A percentile compares a stretch with the other conserved stretches of the same genome.
These are phyloP conservation scores for Strigomonas culicis DNA, from an alignment of 208 protist species.

Conservation along the genomic window DNA sequence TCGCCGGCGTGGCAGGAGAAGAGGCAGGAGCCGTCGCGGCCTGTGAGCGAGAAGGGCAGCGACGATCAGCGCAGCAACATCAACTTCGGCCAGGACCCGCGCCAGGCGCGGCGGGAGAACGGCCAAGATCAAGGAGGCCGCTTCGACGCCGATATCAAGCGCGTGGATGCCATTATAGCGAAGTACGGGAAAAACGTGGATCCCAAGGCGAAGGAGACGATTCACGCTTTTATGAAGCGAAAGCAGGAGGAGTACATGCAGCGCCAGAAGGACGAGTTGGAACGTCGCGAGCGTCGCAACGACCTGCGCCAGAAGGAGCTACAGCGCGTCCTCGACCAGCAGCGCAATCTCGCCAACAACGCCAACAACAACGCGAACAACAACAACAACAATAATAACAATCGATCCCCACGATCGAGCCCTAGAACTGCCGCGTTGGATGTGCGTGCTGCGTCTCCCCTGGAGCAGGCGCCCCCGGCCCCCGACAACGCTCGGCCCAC, in stretches of 20 bases:
- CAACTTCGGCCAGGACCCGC: slow-evolving; percentile 14
- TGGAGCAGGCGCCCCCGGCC: background rate
- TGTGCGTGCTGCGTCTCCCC: no score
- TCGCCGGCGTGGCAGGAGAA: background rate
- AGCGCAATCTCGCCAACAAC: slow-evolving; percentile 27
- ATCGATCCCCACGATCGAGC: slow-evolving; percentile 1
- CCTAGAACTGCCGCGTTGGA: background rate
- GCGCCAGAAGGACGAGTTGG: slow-evolving; percentile 52
- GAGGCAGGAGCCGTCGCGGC: background rate
- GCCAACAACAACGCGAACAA: slow-evolving; percentile 15
- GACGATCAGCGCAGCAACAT: slow-evolving; percentile 20
- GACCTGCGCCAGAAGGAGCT: slow-evolving; percentile 61
- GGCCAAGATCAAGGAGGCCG: slow-evolving; percentile 14
- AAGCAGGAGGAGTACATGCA: slow-evolving; percentile 85
- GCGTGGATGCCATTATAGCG: slow-evolving; percentile 80
- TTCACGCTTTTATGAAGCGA: slow-evolving; percentile 84
- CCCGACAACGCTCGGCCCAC: background rate
- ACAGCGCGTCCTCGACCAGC: slow-evolving; percentile 56
- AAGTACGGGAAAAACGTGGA: slow-evolving; percentile 70
- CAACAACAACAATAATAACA: slow-evolving; percentile 15
- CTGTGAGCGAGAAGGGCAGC: background rate
- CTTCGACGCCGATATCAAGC: slow-evolving; percentile 62
- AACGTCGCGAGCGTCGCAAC: slow-evolving; percentile 42
- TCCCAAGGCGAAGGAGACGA: slow-evolving; percentile 71
- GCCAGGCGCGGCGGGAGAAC: background rate